Conservation (phyloP, 306 rosid species). For the Glycyrrhiza uralensis region DNA sequence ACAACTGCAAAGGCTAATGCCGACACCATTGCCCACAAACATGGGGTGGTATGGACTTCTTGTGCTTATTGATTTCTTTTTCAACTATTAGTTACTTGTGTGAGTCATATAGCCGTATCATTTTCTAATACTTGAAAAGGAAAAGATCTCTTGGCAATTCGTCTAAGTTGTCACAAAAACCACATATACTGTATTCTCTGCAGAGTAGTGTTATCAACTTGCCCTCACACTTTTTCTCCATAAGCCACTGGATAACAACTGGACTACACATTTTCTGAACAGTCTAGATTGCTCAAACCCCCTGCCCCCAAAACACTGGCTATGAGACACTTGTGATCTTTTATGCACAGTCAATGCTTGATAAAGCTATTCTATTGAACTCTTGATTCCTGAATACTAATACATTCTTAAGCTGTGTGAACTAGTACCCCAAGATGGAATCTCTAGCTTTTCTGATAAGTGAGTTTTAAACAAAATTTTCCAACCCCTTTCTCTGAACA, state of each 20-base stretch:
- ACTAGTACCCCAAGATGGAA: too few relatives aligned
- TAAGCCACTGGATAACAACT: background rate
- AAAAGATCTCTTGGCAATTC: background rate
- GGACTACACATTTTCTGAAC: background rate
- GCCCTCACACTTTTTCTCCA: background rate
- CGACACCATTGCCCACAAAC: slow-evolving; percentile 91
- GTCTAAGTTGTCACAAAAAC: background rate
- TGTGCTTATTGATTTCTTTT: slow-evolving; percentile 4
- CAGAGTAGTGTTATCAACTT: background rate
- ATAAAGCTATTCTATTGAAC: slow-evolving; percentile 4
- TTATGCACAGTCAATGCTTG: slow-evolving; percentile 4
- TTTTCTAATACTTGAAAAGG: background rate
- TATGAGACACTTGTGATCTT: background rate
- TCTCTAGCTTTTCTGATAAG: too few relatives aligned
- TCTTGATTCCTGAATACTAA: background rate
- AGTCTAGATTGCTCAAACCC: background rate
- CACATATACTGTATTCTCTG: background rate
- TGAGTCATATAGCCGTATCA: background rate
- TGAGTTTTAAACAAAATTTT: too few relatives aligned
- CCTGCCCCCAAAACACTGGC: background rate
- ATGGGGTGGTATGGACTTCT: slow-evolving; percentile 84
- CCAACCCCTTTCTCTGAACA: too few relatives aligned
- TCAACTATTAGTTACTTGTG: background rate
- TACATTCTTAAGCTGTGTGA: too few relatives aligned
- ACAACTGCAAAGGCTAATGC: slow-evolving; percentile 58